These are phyloP conservation scores for Pythium utonaiense DNA, from an alignment of 352 stramenopile genomes.

Conservation along the genomic window DNA sequence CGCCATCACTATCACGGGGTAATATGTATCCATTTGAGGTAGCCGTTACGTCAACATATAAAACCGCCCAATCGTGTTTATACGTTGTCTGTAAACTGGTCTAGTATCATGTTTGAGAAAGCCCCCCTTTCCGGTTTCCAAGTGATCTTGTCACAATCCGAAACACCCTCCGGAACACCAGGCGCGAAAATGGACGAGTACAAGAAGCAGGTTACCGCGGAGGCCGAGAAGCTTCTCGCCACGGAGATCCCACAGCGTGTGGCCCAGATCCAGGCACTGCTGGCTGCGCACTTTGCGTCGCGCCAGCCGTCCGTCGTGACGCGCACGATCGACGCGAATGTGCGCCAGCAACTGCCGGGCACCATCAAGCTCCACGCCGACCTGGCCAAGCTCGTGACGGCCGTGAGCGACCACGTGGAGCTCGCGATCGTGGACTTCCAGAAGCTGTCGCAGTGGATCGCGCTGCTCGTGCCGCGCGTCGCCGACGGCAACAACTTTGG, in stretches of 20 bases:
- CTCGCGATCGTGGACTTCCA: conserved; percentile 41
- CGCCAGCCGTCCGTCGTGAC: conserved; percentile 39
- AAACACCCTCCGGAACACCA: not conserved
- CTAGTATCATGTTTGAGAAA: not conserved
- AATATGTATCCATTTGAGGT: not conserved
- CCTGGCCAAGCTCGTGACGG: conserved; percentile 35
- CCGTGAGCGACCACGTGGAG: conserved; percentile 57
- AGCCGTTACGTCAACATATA: not conserved
- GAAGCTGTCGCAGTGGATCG: conserved; percentile 67
- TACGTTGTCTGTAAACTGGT: not conserved
- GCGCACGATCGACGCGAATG: conserved; percentile 28
- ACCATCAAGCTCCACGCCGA: conserved; percentile 35
- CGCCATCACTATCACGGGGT: no score
- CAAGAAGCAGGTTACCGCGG: conserved; percentile 33
- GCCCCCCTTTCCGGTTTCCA: not conserved
- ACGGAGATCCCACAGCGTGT: conserved; percentile 45
- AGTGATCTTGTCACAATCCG: conserved; percentile 1
- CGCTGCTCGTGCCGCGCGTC: conserved; percentile 70
- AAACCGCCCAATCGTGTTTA: not conserved
- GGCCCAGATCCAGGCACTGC: conserved; percentile 37
- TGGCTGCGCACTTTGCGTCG: conserved; percentile 43
- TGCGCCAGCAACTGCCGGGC: conserved; percentile 27
- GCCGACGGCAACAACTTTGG: conserved; percentile 88
- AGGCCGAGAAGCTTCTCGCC: conserved; percentile 36
- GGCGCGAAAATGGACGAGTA: conserved; percentile 48